These are phyloP conservation scores for Daldinia sp. DNA, from an alignment of 2,329 filamentous ascomycete genomes.

Conservation along the genomic window DNA sequence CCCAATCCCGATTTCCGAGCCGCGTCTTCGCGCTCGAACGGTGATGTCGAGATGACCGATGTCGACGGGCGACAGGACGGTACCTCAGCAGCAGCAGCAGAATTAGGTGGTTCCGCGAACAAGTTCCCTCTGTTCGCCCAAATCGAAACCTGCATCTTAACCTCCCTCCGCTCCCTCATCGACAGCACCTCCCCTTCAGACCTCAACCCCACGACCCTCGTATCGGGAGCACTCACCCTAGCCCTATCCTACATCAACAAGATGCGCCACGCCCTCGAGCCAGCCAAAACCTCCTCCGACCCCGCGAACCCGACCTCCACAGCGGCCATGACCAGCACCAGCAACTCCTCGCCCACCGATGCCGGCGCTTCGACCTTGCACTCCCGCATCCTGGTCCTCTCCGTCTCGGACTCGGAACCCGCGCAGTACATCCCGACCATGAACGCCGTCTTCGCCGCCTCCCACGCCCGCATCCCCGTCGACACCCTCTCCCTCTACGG, in stretches of 20 bases:
- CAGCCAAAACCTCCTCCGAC: slow-evolving; percentile 63
- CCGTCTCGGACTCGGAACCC: slow-evolving; percentile 85
- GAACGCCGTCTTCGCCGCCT: slow-evolving; percentile 97
- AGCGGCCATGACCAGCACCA: neutral
- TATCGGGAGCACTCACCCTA: slow-evolving; percentile 90
- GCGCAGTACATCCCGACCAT: slow-evolving; percentile 98
- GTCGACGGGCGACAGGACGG: slow-evolving; percentile 51
- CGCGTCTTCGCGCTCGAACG: slow-evolving; percentile 46
- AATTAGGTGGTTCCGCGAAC: slow-evolving; percentile 70
- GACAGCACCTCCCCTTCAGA: slow-evolving; percentile 72
- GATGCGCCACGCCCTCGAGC: slow-evolving; percentile 72
- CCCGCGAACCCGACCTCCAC: slow-evolving; percentile 52
- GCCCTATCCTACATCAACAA: slow-evolving; percentile 94
- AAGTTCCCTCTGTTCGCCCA: slow-evolving; percentile 94
- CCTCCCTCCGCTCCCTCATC: slow-evolving; percentile 80
- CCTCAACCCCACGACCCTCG: slow-evolving; percentile 80
- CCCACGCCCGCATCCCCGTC: slow-evolving; percentile 87
- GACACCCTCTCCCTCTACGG: slow-evolving; percentile 90
- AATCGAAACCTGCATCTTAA: slow-evolving; percentile 83
- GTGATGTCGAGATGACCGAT: slow-evolving; percentile 71
- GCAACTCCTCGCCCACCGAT: slow-evolving; percentile 40
- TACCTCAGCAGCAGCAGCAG: slow-evolving; percentile 2
- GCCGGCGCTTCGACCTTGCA: slow-evolving; percentile 66
- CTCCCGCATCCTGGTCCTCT: slow-evolving; percentile 88
- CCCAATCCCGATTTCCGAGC: slow-evolving; percentile 51